A percentile compares a stretch with the other conserved stretches of the same genome.
Evolutionary conservation across 768 basidiomycete species (phyloP).

Genomic region (Melanogaster broomeanus): DNA sequence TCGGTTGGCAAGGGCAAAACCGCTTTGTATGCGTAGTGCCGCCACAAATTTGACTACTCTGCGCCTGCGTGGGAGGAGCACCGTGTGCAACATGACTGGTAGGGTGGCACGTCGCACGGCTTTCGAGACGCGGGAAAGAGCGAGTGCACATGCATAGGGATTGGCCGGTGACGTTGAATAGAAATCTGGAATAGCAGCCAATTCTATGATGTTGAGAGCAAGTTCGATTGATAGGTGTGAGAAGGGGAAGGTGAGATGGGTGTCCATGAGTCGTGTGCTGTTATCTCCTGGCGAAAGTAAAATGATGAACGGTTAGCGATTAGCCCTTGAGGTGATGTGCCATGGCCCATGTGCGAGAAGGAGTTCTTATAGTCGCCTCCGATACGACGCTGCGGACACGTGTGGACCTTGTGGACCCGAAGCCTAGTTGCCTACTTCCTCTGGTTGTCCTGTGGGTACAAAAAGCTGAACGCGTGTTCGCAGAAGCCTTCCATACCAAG

Average conservation of each 20-base stretch:
- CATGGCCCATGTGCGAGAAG: too few species aligned
- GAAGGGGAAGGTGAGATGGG: slow-evolving; percentile 13
- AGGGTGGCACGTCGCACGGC: slow-evolving; percentile 36
- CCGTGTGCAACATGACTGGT: slow-evolving; percentile 41
- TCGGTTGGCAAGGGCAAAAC: slow-evolving; percentile 8
- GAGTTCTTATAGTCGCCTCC: too few species aligned
- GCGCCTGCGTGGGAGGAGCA: slow-evolving; percentile 31
- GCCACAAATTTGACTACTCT: slow-evolving; percentile 35
- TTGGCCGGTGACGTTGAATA: not conserved
- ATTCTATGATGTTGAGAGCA: slow-evolving; percentile 33
- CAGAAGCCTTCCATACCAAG: not conserved
- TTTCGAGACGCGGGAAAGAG: slow-evolving; percentile 37
- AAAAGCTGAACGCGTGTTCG: too few species aligned
- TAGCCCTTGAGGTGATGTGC: too few species aligned
- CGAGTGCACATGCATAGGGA: slow-evolving; percentile 26
- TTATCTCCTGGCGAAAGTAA: too few species aligned
- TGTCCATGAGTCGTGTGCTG: too few species aligned
- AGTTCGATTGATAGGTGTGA: slow-evolving; percentile 37
- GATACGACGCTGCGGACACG: too few species aligned
- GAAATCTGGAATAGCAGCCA: slow-evolving; percentile 32
- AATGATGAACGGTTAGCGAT: too few species aligned
- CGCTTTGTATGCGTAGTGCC: slow-evolving; percentile 30
- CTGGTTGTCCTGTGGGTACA: too few species aligned
- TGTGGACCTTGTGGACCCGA: too few species aligned
- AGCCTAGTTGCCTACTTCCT: too few species aligned